These are phyloP conservation scores for Candida lessepsii DNA, from an alignment of 805 yeast species.

Conservation along the genomic window DNA sequence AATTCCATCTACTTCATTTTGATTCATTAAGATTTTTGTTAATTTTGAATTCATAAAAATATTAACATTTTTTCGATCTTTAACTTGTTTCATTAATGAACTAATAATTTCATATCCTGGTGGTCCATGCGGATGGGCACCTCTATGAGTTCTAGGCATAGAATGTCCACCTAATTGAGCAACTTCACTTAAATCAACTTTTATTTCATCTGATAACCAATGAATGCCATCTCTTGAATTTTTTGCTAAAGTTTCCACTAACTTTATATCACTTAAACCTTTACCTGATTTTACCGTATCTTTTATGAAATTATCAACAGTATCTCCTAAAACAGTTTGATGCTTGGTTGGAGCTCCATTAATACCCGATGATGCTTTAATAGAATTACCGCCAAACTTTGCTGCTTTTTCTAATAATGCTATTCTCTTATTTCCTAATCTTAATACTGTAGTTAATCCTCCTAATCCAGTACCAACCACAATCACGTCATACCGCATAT, in stretches of 20 bases:
- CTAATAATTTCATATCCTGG: conserved; percentile 61
- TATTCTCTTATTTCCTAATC: conserved; percentile 40
- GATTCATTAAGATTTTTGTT: conserved; percentile 21
- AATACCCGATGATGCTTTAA: conserved; percentile 62
- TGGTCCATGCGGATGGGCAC: conserved; percentile 41
- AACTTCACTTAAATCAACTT: conserved; percentile 31
- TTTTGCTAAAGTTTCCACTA: conserved; percentile 25
- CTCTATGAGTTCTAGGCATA: conserved; percentile 39
- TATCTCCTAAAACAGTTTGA: conserved; percentile 26
- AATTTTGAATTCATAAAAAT: conserved; percentile 19
- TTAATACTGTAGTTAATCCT: conserved; percentile 47
- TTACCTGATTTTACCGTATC: conserved; percentile 38
- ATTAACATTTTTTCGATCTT: conserved; percentile 25
- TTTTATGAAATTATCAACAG: conserved; percentile 22
- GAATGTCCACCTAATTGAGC: conserved; percentile 42
- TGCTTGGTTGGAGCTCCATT: conserved; percentile 40
- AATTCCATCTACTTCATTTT: conserved; percentile 41
- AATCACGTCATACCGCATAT: conserved; percentile 19
- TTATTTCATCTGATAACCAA: conserved; percentile 29
- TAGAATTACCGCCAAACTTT: conserved; percentile 57
- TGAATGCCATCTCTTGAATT: conserved; percentile 31
- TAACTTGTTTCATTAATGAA: conserved; percentile 39
- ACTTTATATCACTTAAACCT: conserved; percentile 22
- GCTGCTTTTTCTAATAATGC: conserved; percentile 48
- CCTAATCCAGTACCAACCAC: conserved; percentile 60